Percentiles rank a stretch among this genome's conserved stretches.
phyloP scores from a whole-genome alignment of 192 early-diverging fungal genomes.

The Coemansia aciculifera region DNA sequence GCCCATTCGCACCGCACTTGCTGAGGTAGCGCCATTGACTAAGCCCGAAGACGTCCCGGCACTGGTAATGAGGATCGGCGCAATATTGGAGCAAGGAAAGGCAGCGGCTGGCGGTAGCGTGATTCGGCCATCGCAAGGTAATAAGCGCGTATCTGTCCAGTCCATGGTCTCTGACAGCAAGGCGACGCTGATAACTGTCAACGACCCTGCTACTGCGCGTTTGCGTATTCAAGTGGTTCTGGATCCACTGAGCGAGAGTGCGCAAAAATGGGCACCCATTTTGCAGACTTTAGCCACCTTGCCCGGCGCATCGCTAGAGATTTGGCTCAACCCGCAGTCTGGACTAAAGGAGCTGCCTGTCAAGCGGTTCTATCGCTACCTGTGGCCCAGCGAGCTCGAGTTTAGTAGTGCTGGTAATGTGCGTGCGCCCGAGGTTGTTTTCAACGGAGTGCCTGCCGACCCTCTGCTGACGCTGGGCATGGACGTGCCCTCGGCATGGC shows the following conservation, averaged over 20 bases:
- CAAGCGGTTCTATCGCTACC: constrained; percentile 89
- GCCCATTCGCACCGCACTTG: constrained; percentile 24
- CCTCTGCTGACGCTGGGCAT: constrained; percentile 85
- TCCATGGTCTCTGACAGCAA: constrained; percentile 12
- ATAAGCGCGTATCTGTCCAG: constrained; percentile 13
- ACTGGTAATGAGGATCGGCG: constrained; percentile 19
- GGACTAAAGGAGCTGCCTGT: constrained; percentile 69
- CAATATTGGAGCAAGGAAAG: constrained; percentile 30
- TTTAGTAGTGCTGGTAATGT: constrained; percentile 60
- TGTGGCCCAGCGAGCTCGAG: constrained; percentile 60
- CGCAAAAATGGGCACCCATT: constrained; percentile 77
- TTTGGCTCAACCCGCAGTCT: constrained; percentile 66
- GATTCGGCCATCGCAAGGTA: constrained; percentile 16
- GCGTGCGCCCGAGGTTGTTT: constrained; percentile 60
- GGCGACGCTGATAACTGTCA: constrained; percentile 9
- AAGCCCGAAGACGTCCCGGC: background rate
- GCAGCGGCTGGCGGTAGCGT: constrained; percentile 18
- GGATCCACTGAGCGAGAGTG: constrained; percentile 75
- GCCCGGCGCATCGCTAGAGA: constrained; percentile 63
- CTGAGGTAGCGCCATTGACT: constrained; percentile 5
- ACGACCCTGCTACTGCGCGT: constrained; percentile 19
- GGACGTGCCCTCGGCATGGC: constrained; percentile 88
- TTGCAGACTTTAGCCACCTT: constrained; percentile 67
- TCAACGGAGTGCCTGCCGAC: constrained; percentile 72
- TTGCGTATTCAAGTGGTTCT: constrained; percentile 60